phyloP scores from a whole-genome alignment of 352 stramenopile genomes.

The Globisporangium cederbergense region DNA sequence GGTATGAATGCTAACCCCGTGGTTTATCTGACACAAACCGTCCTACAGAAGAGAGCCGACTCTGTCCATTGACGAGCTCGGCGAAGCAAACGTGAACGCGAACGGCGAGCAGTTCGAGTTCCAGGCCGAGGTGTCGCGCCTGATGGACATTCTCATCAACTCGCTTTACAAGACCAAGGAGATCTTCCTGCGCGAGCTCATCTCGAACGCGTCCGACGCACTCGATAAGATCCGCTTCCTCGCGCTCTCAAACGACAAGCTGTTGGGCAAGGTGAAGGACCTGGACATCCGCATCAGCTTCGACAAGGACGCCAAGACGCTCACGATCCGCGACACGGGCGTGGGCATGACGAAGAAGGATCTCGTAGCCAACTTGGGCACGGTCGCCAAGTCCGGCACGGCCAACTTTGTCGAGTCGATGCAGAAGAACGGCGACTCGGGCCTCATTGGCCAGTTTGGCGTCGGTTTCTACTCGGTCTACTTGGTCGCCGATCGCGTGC shows the following conservation, averaged over 20 bases:
- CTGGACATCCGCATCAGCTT: slow-evolving; percentile 97
- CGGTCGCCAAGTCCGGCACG: slow-evolving; percentile 98
- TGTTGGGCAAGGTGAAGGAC: slow-evolving; percentile 83
- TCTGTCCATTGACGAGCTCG: slow-evolving; percentile 44
- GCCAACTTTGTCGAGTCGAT: slow-evolving; percentile 98
- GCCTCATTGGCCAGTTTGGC: slow-evolving; percentile 99
- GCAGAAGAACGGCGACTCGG: slow-evolving; percentile 87
- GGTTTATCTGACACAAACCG: slow-evolving; percentile 20
- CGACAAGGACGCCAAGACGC: slow-evolving; percentile 92
- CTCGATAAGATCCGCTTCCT: slow-evolving; percentile 99
- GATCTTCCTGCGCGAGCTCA: slow-evolving; percentile 98
- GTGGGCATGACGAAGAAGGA: slow-evolving; percentile 99
- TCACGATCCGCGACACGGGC: slow-evolving; percentile 98
- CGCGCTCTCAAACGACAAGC: slow-evolving; percentile 90
- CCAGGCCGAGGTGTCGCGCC: slow-evolving; percentile 96
- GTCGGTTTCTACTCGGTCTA: slow-evolving; percentile 99
- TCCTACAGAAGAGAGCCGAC: slow-evolving; percentile 26
- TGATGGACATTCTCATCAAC: slow-evolving; percentile 89
- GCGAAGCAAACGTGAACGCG: slow-evolving; percentile 28
- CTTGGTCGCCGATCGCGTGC: slow-evolving; percentile 94
- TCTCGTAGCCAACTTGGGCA: slow-evolving; percentile 96
- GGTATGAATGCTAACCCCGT: slow-evolving; percentile 16
- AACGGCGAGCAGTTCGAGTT: slow-evolving; percentile 89
- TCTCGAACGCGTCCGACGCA: slow-evolving; percentile 98
- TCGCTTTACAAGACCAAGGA: slow-evolving; percentile 92